These are phyloP conservation scores for Lasiosphaeriaceae sp. DNA, from an alignment of 495 filamentous ascomycete genomes.

Conservation along the genomic window DNA sequence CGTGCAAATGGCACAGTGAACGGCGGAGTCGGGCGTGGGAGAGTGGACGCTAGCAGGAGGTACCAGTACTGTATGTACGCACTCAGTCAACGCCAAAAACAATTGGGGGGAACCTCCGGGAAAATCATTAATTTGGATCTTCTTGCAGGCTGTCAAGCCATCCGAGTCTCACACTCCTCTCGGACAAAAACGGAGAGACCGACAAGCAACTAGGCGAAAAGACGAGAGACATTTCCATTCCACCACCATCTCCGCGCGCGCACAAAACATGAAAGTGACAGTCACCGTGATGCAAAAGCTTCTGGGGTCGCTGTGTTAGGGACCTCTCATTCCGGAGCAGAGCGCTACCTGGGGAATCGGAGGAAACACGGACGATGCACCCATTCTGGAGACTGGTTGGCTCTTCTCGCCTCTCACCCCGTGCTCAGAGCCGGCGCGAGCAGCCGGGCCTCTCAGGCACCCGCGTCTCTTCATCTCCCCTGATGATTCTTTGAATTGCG, in stretches of 20 bases:
- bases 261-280: not conserved
- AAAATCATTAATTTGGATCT: slow-evolving; percentile 20
- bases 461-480: too few species aligned
- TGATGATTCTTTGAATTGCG: too few species aligned
- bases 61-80: too few species aligned
- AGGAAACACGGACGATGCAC: not conserved
- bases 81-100: slow-evolving; percentile 6
- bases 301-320: not conserved
- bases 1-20: slow-evolving; percentile 2
- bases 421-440: too few species aligned
- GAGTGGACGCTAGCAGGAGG: not conserved
- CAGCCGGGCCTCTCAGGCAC: too few species aligned
- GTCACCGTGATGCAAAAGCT: not conserved
- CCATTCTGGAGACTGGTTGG: not conserved
- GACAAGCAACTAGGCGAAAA: not conserved
- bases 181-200: not conserved
- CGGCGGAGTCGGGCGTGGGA: not conserved
- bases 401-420: too few species aligned
- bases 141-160: slow-evolving; percentile 10
- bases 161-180: not conserved
- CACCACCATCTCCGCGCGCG: not conserved
- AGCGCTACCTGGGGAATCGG: not conserved
- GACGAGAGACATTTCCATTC: not conserved
- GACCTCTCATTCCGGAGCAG: not conserved
- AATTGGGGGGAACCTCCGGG: not conserved